Conservation (phyloP, 176 grass and related monocot genomes). For the Pontederia crassipes region DNA sequence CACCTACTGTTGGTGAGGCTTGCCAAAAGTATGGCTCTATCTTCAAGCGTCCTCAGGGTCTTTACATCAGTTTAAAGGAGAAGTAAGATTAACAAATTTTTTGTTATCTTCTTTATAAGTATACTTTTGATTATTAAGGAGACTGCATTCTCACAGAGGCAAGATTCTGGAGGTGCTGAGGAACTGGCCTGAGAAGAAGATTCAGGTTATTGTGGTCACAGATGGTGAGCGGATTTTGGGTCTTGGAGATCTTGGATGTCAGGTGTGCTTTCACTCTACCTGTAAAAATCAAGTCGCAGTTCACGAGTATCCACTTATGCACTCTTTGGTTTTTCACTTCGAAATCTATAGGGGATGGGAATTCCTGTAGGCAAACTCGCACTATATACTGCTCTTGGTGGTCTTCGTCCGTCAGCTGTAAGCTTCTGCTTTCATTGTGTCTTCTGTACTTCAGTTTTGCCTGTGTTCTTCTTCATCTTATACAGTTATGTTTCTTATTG, state of each 20-base stretch:
- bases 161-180: constrained; percentile 82
- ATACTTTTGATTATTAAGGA: background rate
- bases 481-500: background rate
- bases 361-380: constrained; percentile 97
- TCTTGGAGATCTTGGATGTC: constrained; percentile 94
- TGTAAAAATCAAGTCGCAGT: background rate
- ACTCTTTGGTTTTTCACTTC: constrained; percentile 17
- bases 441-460: background rate
- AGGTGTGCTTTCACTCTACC: constrained; percentile 32
- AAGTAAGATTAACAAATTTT: constrained; percentile 37
- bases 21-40: constrained; percentile 95
- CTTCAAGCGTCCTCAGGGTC: constrained; percentile 66
- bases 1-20: constrained; percentile 91
- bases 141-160: constrained; percentile 39
- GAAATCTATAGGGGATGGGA: constrained; percentile 69
- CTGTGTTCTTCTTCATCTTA: background rate
- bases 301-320: background rate
- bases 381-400: constrained; percentile 91
- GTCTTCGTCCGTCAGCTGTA: constrained; percentile 91
- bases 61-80: constrained; percentile 92
- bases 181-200: constrained; percentile 93
- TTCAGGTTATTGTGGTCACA: constrained; percentile 94
- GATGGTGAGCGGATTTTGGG: constrained; percentile 94
- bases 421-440: constrained; percentile 18
- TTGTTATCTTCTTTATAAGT: background rate